Evolutionary conservation across 108 stramenopile genomes (phyloP), one percentile per base, ranked within the genome.

Genomic region (Pseudonitzschia pungens): DNA sequence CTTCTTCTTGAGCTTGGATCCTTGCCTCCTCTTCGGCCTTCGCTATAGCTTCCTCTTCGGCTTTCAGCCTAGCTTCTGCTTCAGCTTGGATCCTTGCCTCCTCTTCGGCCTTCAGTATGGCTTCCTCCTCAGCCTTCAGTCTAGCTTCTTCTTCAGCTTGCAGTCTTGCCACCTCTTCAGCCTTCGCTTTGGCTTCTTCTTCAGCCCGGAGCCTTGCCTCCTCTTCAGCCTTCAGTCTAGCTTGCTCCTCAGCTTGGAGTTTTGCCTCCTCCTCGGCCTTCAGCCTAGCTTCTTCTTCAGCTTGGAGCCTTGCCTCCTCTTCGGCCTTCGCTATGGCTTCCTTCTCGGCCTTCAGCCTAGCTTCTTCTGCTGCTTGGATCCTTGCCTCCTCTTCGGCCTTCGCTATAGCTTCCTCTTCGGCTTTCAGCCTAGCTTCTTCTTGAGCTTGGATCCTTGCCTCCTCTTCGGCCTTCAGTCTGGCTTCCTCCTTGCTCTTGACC

Each of bases 211-310:
- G 29, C 14, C 27, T 24, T 62, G 22, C 28, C 6, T 62, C 60
- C 27, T 62, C 11, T 28, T 62, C 60, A 62, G 60, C 60, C 27
- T 62, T 28, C 53, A 54, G 53, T 7, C 21, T 54, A 4, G 53
- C 53, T 31, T 24, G 22, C 28, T 32, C 31, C 9, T 22, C 18
- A 31, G 22, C 60, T 20, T 28, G 27, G 20, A 20, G 27, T 62
- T 14, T 62, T 29, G 7, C 28, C 28, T 36, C 60, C 27, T 62
- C n/a, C 7, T 31, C 27, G 27, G 60, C 32, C 27, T 62, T 62
- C 4, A 27, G 24, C 27, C 27, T 60, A 29, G 31, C 60, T 32
- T 62, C 27, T 14, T 20, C 31, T 28, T 62, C 60, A 28, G 28
- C 28, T 62, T 28, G 60, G 22, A 31, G 22, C 21, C 31, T 24